phyloP scores from a whole-genome alignment of 1,284 basidiomycete genomes.

The Violaceomyces palustris region DNA sequence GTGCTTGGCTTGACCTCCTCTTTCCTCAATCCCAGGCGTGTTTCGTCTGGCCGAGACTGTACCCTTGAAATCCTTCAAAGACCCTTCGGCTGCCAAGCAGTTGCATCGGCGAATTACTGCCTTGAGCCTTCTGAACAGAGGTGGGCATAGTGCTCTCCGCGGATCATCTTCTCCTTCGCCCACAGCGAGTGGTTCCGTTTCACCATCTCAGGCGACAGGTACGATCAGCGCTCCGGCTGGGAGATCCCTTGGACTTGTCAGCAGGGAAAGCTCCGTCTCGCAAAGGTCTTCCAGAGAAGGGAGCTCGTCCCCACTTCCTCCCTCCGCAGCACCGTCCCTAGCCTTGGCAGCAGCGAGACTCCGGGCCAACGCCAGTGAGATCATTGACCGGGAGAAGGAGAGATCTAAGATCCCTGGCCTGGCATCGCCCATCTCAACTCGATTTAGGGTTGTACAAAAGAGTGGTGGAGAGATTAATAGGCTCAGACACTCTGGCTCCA shows the following conservation, averaged over 20 bases:
- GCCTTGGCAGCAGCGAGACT: too few relatives aligned
- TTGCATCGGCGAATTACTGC: slow-evolving; percentile 27
- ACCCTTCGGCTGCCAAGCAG: slow-evolving; percentile 17
- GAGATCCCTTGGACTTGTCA: neutral
- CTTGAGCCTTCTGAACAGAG: slow-evolving; percentile 3
- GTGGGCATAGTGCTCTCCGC: neutral
- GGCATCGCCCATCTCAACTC: slow-evolving; percentile 14
- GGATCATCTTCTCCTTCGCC: slow-evolving; percentile 9
- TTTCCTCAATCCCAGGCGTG: too few relatives aligned
- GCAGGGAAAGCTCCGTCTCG: too few relatives aligned
- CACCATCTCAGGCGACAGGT: neutral
- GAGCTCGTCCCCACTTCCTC: neutral
- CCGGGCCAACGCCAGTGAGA: too few relatives aligned
- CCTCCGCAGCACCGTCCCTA: neutral
- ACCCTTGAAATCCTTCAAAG: slow-evolving; percentile 29
- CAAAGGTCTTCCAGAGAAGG: neutral
- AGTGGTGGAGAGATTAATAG: slow-evolving; percentile 7
- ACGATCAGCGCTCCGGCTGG: neutral
- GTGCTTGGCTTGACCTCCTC: too few relatives aligned
- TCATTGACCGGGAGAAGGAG: slow-evolving; percentile 20
- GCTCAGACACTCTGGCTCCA: slow-evolving; percentile 15
- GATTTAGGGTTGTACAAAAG: slow-evolving; percentile 23
- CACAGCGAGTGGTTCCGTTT: neutral
- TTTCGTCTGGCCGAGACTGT: slow-evolving; percentile 46
- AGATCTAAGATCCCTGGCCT: slow-evolving; percentile 8